Evolutionary conservation across 2,329 filamentous ascomycete genomes (phyloP), one percentile per base, ranked within the genome.

Genomic region (Scorias spongiosa): DNA sequence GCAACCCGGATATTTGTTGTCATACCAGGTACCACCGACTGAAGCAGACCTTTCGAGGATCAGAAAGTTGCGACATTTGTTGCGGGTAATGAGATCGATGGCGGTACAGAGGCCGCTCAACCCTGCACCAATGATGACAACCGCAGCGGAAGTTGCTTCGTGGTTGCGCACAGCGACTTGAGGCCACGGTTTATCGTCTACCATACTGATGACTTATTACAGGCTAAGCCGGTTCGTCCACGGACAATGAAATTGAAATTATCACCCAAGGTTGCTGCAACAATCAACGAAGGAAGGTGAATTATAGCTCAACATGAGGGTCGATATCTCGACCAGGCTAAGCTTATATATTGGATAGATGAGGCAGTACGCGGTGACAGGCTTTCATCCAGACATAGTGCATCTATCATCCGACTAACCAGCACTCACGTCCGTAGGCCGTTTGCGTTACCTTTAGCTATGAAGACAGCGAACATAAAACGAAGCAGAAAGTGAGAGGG

Each of bases 11-110:
- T 29, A 14, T 45, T 67, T 70, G 54, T 76, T 74, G 50, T 76
- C 72, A 45, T 57, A 57, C 71, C 69, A 75, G 10, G 70, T 74
- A 3, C 72, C 72, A 5, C 71, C 71, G 10, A 75, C 57, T 1
- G 66, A 67, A 12, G 67, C 66, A 26, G 67, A 69, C 56, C 75
- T 75, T 52, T 77, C 73, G 1, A 75, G 56, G 20, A 77, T 72
- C 44, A 76, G 62, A 50, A 76, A 75, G 49, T 76, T 75, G 36
- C 64, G 65, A 49, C 67, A 69, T 39, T 69, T 65, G 50, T 69
- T 69, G 8, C 63, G 59, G 44, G 67, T 69, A 51, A 77, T 66
- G 36, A 78, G 61, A 43, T 76, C 70, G 45, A 77, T 76, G 11
- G 72, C 73, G 54, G 68, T 71, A 50, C 71, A 74, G 54, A 76